A percentile compares a stretch with the other conserved stretches of the same genome.
Evolutionary conservation across 176 grass and related monocot genomes (phyloP).

Genomic region (Raddia distichophylla): DNA sequence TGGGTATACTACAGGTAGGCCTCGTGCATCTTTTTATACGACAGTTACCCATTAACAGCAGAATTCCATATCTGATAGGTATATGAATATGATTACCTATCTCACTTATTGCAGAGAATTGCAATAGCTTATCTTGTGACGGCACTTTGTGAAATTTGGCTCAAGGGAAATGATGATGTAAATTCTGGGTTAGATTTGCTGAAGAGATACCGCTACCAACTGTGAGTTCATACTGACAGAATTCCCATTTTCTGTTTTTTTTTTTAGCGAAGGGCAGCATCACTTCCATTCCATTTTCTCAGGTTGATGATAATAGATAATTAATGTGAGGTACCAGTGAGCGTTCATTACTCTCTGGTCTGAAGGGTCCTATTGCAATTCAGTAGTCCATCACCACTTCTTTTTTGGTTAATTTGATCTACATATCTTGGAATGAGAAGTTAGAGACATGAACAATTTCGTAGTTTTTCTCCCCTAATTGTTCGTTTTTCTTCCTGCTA

Average conservation of each 20-base stretch:
- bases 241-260: not conserved
- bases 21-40: not conserved
- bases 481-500: conserved; percentile 8
- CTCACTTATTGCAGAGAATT: conserved; percentile 74
- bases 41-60: conserved; percentile 1
- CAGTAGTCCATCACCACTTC: not conserved
- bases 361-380: not conserved
- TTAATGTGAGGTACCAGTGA: not conserved
- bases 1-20: conserved; percentile 85
- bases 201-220: conserved; percentile 64
- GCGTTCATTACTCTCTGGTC: not conserved
- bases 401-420: not conserved
- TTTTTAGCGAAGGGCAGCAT: no score
- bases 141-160: conserved; percentile 91
- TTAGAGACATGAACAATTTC: not conserved
- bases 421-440: not conserved
- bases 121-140: conserved; percentile 80
- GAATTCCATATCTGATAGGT: not conserved
- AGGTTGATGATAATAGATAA: not conserved
- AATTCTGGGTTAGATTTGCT: conserved; percentile 57
- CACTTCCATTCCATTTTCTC: no score
- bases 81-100: not conserved
- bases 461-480: not conserved
- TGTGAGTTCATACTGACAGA: conserved; percentile 53
- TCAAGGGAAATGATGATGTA: conserved; percentile 53